Conservation (phyloP, 208 protist genomes). For the Phytomonas sp. region DNA sequence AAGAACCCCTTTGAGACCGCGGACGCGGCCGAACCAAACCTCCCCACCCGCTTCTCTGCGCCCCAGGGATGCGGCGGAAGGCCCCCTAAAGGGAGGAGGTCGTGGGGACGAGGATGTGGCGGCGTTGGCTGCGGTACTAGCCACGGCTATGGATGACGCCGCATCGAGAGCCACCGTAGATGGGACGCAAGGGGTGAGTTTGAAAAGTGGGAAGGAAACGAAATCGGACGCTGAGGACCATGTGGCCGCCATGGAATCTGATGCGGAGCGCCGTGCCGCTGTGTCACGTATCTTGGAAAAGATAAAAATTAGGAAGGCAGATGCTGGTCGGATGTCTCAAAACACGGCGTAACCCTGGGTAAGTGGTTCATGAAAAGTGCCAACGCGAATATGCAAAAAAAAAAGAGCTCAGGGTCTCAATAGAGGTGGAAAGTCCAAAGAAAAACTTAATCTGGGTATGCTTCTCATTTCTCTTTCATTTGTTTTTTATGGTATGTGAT, state of each 20-base stretch:
- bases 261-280: not conserved
- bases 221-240: not conserved
- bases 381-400: not conserved
- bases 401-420: not conserved
- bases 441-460: not conserved
- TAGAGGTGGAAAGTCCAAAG: not conserved
- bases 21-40: not conserved
- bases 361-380: not conserved
- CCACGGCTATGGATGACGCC: not conserved
- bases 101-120: not conserved
- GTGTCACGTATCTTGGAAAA: conserved; percentile 1
- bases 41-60: not conserved
- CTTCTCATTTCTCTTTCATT: conserved; percentile 3
- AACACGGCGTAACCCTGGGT: not conserved
- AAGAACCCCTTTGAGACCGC: not conserved
- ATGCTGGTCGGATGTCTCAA: not conserved
- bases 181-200: not conserved
- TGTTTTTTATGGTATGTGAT: conserved; percentile 8
- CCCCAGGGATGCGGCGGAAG: not conserved
- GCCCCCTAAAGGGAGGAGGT: not conserved
- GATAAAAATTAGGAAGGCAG: conserved; percentile 3
- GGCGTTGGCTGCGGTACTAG: not conserved
- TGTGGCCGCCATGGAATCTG: not conserved
- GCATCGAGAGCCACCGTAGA: not conserved
- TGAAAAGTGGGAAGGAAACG: not conserved